Conservation (phyloP, 768 basidiomycete species). For the Suillus paluster region DNA sequence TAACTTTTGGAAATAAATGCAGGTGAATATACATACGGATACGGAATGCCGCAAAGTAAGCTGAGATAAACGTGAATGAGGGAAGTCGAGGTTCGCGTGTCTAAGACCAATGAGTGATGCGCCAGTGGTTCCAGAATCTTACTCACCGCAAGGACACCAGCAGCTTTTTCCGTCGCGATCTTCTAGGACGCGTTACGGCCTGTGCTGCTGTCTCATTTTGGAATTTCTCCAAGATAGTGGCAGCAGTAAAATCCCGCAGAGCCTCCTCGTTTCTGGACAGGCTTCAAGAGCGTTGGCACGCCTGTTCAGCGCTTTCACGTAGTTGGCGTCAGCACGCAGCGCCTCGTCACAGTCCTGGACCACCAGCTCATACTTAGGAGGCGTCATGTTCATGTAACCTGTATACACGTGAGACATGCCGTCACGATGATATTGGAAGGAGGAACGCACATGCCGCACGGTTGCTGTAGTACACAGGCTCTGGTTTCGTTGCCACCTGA, state of each 20-base stretch:
- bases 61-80: conserved; percentile 88
- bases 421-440: background rate
- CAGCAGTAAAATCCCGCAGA: conserved; percentile 92
- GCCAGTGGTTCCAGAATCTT: background rate
- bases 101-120: conserved; percentile 22
- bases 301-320: conserved; percentile 91
- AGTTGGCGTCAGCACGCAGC: conserved; percentile 77
- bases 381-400: conserved; percentile 90
- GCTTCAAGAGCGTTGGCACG: conserved; percentile 85
- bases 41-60: conserved; percentile 98
- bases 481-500: conserved; percentile 71
- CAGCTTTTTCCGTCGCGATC: conserved; percentile 71
- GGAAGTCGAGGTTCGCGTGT: conserved; percentile 83
- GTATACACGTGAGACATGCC: background rate
- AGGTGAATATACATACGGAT: conserved; percentile 56
- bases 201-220: conserved; percentile 77
- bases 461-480: conserved; percentile 96
- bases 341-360: conserved; percentile 90
- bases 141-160: conserved; percentile 71
- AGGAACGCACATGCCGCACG: conserved; percentile 85
- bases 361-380: conserved; percentile 82
- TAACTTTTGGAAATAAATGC: background rate
- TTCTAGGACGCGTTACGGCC: conserved; percentile 91
- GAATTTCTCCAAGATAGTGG: conserved; percentile 94
- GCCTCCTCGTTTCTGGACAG: conserved; percentile 75